Conservation (phyloP, 352 stramenopile species). For the Globisporangium splendens region DNA sequence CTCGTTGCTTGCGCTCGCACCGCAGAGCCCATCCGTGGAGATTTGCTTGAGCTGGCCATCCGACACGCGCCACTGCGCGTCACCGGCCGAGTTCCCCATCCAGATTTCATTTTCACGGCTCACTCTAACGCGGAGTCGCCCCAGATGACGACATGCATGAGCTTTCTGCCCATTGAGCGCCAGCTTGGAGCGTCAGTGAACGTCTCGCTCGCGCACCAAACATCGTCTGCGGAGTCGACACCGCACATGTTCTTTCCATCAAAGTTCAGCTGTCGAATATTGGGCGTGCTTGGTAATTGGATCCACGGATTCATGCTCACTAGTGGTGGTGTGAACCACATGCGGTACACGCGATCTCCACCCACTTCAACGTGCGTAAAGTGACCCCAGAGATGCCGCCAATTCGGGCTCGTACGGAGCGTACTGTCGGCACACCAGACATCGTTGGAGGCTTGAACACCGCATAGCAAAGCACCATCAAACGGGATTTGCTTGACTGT, state of each 20-base stretch:
- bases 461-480: too few relatives aligned
- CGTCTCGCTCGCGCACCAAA: constrained; percentile 15
- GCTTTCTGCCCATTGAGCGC: constrained; percentile 13
- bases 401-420: constrained; percentile 12
- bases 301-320: constrained; percentile 10
- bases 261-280: constrained; percentile 19
- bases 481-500: too few relatives aligned
- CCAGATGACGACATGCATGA: constrained; percentile 23
- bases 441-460: too few relatives aligned
- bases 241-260: constrained; percentile 19
- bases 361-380: constrained; percentile 21
- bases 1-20: constrained; percentile 10
- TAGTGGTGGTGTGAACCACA: constrained; percentile 15
- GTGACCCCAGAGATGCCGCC: constrained; percentile 8
- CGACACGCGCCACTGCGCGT: constrained; percentile 11
- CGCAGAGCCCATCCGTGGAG: constrained; percentile 26
- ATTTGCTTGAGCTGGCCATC: constrained; percentile 18
- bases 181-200: constrained; percentile 21
- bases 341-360: constrained; percentile 14
- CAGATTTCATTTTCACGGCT: constrained; percentile 19
- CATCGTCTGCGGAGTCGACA: constrained; percentile 6
- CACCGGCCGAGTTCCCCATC: constrained; percentile 5
- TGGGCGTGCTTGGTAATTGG: constrained; percentile 8
- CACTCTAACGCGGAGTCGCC: constrained; percentile 20
- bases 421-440: too few relatives aligned